phyloP scores from a whole-genome alignment of 345 rosid genomes.

The Camelina sativa region DNA sequence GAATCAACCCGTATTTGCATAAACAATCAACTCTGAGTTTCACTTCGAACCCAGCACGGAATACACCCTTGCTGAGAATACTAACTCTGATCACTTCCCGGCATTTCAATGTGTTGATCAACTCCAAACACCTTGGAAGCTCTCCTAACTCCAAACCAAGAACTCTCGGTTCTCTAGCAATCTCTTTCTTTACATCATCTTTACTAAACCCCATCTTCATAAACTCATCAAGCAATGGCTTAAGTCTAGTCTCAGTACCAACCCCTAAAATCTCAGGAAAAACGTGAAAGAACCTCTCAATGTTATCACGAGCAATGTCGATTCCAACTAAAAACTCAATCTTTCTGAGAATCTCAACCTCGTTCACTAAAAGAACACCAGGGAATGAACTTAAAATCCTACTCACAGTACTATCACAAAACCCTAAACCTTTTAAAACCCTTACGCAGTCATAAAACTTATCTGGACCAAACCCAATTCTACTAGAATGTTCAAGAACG shows the following conservation, averaged over 20 bases:
- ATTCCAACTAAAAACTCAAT: slow-evolving; percentile 58
- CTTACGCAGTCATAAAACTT: slow-evolving; percentile 42
- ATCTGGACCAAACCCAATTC: slow-evolving; percentile 56
- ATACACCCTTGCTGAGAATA: slow-evolving; percentile 56
- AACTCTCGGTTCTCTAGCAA: slow-evolving; percentile 61
- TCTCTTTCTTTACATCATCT: slow-evolving; percentile 57
- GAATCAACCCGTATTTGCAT: slow-evolving; percentile 71
- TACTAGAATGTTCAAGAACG: slow-evolving; percentile 59
- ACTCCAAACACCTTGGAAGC: slow-evolving; percentile 64
- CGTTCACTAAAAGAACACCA: slow-evolving; percentile 49
- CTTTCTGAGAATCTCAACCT: slow-evolving; percentile 50
- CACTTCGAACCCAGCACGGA: slow-evolving; percentile 76
- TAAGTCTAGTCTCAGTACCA: slow-evolving; percentile 56
- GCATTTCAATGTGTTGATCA: slow-evolving; percentile 64
- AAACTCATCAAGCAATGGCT: slow-evolving; percentile 69
- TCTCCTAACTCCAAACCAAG: slow-evolving; percentile 83
- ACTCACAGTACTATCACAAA: slow-evolving; percentile 53
- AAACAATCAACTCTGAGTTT: slow-evolving; percentile 80
- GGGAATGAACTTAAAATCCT: slow-evolving; percentile 65
- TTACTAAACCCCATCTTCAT: slow-evolving; percentile 59
- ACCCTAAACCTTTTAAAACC: slow-evolving; percentile 66
- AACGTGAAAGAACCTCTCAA: slow-evolving; percentile 54
- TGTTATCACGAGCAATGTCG: slow-evolving; percentile 47
- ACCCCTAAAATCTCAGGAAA: slow-evolving; percentile 63
- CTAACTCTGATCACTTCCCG: slow-evolving; percentile 57